These are phyloP conservation scores for Aspergillus felis DNA, from an alignment of 2,329 filamentous ascomycete species.

Conservation along the genomic window DNA sequence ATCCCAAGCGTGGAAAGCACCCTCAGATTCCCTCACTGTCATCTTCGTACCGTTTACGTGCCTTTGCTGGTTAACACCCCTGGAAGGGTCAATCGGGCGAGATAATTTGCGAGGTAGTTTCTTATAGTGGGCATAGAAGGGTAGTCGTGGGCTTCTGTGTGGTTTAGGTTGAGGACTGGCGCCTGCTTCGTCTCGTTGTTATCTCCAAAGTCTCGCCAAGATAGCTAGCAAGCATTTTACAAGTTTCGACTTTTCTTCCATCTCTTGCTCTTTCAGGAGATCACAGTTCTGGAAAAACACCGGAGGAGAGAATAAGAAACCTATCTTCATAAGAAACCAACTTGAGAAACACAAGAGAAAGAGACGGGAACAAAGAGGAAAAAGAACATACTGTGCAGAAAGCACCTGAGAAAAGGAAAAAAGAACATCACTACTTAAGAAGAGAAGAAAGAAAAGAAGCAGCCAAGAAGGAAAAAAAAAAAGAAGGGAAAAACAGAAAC, in stretches of 20 bases:
- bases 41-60: conserved; percentile 7
- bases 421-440: not conserved
- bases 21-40: not conserved
- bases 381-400: conserved; percentile 15
- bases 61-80: conserved; percentile 17
- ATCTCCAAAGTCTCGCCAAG: conserved; percentile 36
- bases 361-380: conserved; percentile 14
- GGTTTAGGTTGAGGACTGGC: conserved; percentile 25
- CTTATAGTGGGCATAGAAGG: conserved; percentile 17
- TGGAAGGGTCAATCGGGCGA: conserved; percentile 17
- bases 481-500: conserved; percentile 13
- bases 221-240: conserved; percentile 47
- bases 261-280: conserved; percentile 31
- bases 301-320: conserved; percentile 20
- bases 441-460: conserved; percentile 7
- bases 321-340: conserved; percentile 11
- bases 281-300: conserved; percentile 19
- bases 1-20: not conserved
- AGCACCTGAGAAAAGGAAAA: conserved; percentile 8
- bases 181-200: conserved; percentile 35
- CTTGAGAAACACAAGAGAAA: conserved; percentile 8
- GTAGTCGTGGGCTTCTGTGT: conserved; percentile 24
- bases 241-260: conserved; percentile 37
- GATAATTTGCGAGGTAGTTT: conserved; percentile 21
- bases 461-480: conserved; percentile 8